These are phyloP conservation scores for Westerdykella aurantiaca DNA, from an alignment of 2,329 filamentous ascomycete genomes.

Conservation along the genomic window DNA sequence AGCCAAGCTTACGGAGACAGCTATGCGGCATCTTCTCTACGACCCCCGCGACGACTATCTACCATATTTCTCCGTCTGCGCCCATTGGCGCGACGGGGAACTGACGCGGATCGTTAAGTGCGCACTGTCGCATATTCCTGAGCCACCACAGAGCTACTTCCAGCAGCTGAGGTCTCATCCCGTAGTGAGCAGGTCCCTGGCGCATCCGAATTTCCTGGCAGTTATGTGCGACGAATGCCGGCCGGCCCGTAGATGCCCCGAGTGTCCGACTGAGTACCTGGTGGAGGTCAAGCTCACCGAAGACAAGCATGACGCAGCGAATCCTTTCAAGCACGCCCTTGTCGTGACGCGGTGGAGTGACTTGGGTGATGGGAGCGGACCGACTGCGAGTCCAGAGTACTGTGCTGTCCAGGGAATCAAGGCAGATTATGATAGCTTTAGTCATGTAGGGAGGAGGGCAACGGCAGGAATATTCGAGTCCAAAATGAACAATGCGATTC, in stretches of 20 bases:
- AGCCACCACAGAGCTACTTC: slow-evolving; percentile 39
- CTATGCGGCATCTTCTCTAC: slow-evolving; percentile 53
- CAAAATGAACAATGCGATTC: slow-evolving; percentile 50
- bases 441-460: slow-evolving; percentile 48
- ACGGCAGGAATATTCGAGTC: slow-evolving; percentile 57
- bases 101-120: slow-evolving; percentile 58
- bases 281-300: slow-evolving; percentile 56
- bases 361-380: slow-evolving; percentile 51
- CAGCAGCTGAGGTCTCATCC: slow-evolving; percentile 33
- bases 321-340: slow-evolving; percentile 54
- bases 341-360: slow-evolving; percentile 59
- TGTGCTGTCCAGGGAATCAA: slow-evolving; percentile 48
- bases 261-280: slow-evolving; percentile 58
- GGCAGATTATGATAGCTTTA: slow-evolving; percentile 50
- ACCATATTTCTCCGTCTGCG: slow-evolving; percentile 58
- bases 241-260: slow-evolving; percentile 56
- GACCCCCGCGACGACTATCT: slow-evolving; percentile 53
- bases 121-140: slow-evolving; percentile 53
- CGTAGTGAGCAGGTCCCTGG: slow-evolving; percentile 7
- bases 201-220: slow-evolving; percentile 43
- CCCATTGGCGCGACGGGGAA: slow-evolving; percentile 58
- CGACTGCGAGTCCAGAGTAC: slow-evolving; percentile 49
- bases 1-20: slow-evolving; percentile 46
- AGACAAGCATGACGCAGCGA: slow-evolving; percentile 43
- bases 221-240: slow-evolving; percentile 51